These are phyloP conservation scores for Lepiota venenata DNA, from an alignment of 768 basidiomycete genomes.

Conservation along the genomic window DNA sequence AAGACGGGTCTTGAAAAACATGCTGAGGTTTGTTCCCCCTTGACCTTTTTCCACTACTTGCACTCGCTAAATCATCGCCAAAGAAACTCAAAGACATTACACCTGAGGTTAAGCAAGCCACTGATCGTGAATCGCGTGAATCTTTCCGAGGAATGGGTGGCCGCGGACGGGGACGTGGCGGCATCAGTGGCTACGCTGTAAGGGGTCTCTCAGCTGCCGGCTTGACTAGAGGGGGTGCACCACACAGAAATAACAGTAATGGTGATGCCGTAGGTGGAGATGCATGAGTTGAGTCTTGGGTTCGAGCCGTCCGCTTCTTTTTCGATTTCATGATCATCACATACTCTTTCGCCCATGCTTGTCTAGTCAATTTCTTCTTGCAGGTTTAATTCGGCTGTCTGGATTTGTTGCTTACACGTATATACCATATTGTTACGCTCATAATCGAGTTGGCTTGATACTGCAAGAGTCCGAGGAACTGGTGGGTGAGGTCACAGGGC, in stretches of 20 bases:
- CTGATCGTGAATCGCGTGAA: constrained; percentile 47
- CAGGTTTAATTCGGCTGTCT: constrained; percentile 2
- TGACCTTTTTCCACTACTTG: constrained; percentile 2
- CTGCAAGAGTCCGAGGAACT: constrained; percentile 2
- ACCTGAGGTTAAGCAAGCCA: constrained; percentile 71
- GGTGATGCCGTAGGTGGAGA: constrained; percentile 3
- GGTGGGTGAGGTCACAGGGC: not conserved
- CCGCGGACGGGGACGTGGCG: constrained; percentile 39
- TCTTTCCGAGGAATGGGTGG: constrained; percentile 27
- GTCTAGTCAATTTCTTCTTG: not conserved
- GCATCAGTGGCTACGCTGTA: constrained; percentile 58
- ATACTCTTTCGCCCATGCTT: not conserved
- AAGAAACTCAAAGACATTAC: constrained; percentile 68
- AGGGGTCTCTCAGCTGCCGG: constrained; percentile 71
- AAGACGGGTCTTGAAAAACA: constrained; percentile 74
- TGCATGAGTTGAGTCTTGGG: not conserved
- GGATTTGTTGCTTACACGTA: constrained; percentile 1
- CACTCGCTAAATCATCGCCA: constrained; percentile 10
- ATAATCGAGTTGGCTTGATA: not conserved
- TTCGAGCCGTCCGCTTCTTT: not conserved
- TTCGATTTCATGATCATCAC: not conserved
- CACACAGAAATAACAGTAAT: not conserved
- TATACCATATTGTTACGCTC: constrained; percentile 2
- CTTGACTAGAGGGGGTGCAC: constrained; percentile 38
- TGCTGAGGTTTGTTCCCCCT: constrained; percentile 49